phyloP scores from a whole-genome alignment of 768 basidiomycete species.

The Pulveroboletus sp. region DNA sequence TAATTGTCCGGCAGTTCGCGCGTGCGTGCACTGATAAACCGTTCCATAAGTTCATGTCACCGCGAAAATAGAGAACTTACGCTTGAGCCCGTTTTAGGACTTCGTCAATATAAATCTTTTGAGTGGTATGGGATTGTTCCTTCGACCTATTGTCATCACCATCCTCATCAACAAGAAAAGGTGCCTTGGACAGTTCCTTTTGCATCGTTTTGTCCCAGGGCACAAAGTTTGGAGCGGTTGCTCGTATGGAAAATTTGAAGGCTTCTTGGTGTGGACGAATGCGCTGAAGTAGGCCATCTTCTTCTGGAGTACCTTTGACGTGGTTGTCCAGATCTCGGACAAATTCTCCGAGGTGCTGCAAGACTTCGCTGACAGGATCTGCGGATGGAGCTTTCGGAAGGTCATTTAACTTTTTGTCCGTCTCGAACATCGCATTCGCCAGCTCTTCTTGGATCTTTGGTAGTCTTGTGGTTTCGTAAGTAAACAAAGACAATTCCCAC shows the following conservation, averaged over 20 bases:
- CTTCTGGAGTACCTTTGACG: slow-evolving; percentile 52
- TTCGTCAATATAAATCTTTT: slow-evolving; percentile 48
- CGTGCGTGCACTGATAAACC: slow-evolving; percentile 52
- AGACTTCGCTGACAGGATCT: slow-evolving; percentile 58
- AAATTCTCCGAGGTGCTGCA: slow-evolving; percentile 47
- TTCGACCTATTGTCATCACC: slow-evolving; percentile 7
- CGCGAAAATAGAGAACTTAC: slow-evolving; percentile 34
- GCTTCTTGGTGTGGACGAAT: slow-evolving; percentile 47
- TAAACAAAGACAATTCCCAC: background rate
- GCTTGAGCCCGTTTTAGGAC: slow-evolving; percentile 44
- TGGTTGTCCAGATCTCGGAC: slow-evolving; percentile 40
- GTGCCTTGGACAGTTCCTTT: slow-evolving; percentile 6
- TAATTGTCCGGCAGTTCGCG: slow-evolving; percentile 69
- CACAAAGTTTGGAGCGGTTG: slow-evolving; percentile 56
- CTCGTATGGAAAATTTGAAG: slow-evolving; percentile 48
- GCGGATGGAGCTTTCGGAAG: slow-evolving; percentile 53
- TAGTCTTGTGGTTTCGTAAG: slow-evolving; percentile 38
- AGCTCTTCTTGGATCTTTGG: slow-evolving; percentile 63
- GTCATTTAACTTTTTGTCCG: slow-evolving; percentile 29
- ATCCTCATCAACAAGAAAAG: slow-evolving; percentile 44
- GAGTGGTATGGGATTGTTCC: background rate
- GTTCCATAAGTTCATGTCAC: background rate
- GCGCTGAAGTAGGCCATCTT: slow-evolving; percentile 51
- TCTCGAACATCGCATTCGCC: slow-evolving; percentile 39
- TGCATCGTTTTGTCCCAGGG: slow-evolving; percentile 38